Base-by-base conservation (phyloP, 805 yeast genomes). In the Candida piceae region DNA sequence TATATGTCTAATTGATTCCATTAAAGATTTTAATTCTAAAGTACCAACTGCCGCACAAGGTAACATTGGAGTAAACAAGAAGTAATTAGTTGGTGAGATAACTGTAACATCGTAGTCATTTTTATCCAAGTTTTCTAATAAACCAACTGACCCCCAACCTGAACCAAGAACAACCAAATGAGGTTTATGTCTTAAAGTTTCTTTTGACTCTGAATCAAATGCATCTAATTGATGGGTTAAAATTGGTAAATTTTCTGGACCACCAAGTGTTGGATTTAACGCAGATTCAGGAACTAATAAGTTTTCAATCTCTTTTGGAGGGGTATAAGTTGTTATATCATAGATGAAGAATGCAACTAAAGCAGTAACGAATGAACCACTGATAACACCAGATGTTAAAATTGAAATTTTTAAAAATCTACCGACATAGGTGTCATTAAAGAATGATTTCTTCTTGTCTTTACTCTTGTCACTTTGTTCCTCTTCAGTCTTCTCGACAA, bases 11-110 rank as follows among this genome's bases (percentile, higher is more conserved):
- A 80, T 74, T 23, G 82, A 77, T 48, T 80, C 86, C 50, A 74
- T 72, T 40, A 80, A 56, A 3, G 84, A 74, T 50, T 79, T 76
- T 32, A 78, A 70, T 41, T 78, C 83, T 35, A 80, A 61, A 8
- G 86, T 80, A 34, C 85, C 84, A 3, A 80, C 81, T 4, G 86
- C 82, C 16, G 85, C 83, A 34, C 75, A 72, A 2, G 85, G 85
- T 26, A 80, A 65, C 62, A 80, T 63, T 2, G 86, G 86, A 15
- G 86, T 80, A 58, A 80, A 79, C 44, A 80, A 55, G 57, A 80
- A 80, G 55, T 80, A 80, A 53, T 78, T 78, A 3, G 80, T 76
- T 17, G 86, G 86, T 3, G 84, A 77, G 25, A 80, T 67, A 18
- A 80, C 78, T 3, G 83, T 77, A 37, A 79, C 78, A 46, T 78